Percentiles rank a stretch among this genome's conserved stretches.
Conservation (phyloP, 2,329 filamentous ascomycete genomes). For the Periglandula ipomoeae region DNA sequence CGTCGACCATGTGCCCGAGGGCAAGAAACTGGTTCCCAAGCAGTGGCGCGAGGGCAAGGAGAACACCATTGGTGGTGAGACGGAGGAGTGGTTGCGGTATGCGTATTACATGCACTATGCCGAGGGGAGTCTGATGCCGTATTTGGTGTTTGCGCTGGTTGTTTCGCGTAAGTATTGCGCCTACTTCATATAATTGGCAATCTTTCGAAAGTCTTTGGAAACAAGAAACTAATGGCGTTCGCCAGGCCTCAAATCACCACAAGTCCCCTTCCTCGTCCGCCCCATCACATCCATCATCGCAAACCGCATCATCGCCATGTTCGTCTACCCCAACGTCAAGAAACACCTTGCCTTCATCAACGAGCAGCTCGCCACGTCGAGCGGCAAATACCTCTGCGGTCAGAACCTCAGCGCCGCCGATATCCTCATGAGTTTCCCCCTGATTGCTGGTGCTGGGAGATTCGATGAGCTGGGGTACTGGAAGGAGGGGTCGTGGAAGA, state of each 20-base stretch:
- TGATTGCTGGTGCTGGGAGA: slow-evolving; percentile 33
- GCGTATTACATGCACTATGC: slow-evolving; percentile 72
- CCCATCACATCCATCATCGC: slow-evolving; percentile 40
- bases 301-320: slow-evolving; percentile 27
- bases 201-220: not conserved
- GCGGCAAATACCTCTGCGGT: slow-evolving; percentile 40
- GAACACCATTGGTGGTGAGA: slow-evolving; percentile 49
- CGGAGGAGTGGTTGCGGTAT: slow-evolving; percentile 49
- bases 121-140: slow-evolving; percentile 75
- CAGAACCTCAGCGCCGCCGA: slow-evolving; percentile 40
- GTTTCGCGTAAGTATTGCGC: slow-evolving; percentile 33
- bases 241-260: slow-evolving; percentile 33
- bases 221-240: not conserved
- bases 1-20: slow-evolving; percentile 49
- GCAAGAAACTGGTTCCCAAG: slow-evolving; percentile 39
- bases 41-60: slow-evolving; percentile 50
- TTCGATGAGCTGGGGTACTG: slow-evolving; percentile 33
- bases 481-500: slow-evolving; percentile 29
- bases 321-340: slow-evolving; percentile 39
- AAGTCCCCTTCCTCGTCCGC: slow-evolving; percentile 43
- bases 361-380: slow-evolving; percentile 36
- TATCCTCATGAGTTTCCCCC: slow-evolving; percentile 43
- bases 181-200: not conserved
- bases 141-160: slow-evolving; percentile 56
- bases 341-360: slow-evolving; percentile 41